Conservation (phyloP, 768 basidiomycete genomes). For the Pulveroboletus sp. region DNA sequence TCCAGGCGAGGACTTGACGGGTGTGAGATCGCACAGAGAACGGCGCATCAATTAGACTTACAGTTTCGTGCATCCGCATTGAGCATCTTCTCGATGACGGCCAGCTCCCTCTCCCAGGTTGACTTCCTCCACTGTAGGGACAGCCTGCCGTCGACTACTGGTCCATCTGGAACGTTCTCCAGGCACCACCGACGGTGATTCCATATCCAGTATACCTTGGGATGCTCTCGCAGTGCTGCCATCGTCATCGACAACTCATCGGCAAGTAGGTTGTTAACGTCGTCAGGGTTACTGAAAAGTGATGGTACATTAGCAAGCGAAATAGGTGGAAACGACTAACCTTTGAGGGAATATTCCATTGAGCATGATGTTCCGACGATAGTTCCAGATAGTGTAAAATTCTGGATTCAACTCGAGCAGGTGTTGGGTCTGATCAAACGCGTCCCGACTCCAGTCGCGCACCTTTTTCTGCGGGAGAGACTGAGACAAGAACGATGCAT, state of each 20-base stretch:
- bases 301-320: conserved; percentile 6
- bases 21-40: conserved; percentile 1
- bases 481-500: background rate
- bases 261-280: conserved; percentile 58
- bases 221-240: conserved; percentile 72
- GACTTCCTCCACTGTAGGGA: conserved; percentile 65
- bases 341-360: conserved; percentile 63
- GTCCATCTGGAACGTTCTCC: conserved; percentile 75
- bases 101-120: conserved; percentile 83
- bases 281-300: conserved; percentile 49
- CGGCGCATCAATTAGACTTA: conserved; percentile 35
- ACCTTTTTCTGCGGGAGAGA: conserved; percentile 53
- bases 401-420: conserved; percentile 87
- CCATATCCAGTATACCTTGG: conserved; percentile 99
- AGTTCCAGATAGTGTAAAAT: conserved; percentile 96
- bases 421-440: conserved; percentile 70
- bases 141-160: conserved; percentile 41
- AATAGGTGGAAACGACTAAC: conserved; percentile 35
- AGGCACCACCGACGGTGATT: conserved; percentile 96
- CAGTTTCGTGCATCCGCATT: conserved; percentile 91
- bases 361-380: conserved; percentile 74
- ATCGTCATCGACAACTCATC: conserved; percentile 81
- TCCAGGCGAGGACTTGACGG: conserved; percentile 84
- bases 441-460: conserved; percentile 65
- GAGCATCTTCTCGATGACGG: conserved; percentile 88